Conservation (phyloP, 2,329 filamentous ascomycete genomes). For the Pseudocercospora fijiensis region DNA sequence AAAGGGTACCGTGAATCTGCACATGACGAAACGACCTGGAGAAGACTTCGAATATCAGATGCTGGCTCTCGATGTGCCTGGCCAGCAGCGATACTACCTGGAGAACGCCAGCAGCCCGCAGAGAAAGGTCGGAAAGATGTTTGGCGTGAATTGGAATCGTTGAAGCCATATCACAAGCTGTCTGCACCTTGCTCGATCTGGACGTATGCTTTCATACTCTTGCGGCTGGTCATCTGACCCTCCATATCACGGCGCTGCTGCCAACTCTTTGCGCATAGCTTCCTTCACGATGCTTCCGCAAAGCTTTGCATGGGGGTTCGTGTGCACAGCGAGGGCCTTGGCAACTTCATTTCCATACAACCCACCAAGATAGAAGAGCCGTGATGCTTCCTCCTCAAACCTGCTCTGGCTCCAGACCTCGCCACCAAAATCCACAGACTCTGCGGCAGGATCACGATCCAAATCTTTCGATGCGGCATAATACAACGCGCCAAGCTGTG, state of each 20-base stretch:
- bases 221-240: neutral
- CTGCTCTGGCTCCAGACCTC: conserved; percentile 33
- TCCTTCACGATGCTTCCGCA: conserved; percentile 62
- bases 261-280: conserved; percentile 57
- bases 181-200: neutral
- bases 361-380: conserved; percentile 55
- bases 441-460: conserved; percentile 14
- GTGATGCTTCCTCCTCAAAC: conserved; percentile 57
- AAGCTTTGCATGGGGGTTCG: conserved; percentile 63
- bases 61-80: conserved; percentile 76
- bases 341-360: conserved; percentile 58
- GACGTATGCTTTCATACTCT: too few relatives aligned
- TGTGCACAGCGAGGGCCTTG: conserved; percentile 58
- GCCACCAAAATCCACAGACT: conserved; percentile 37
- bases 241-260: conserved; percentile 25
- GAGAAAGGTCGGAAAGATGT: conserved; percentile 49
- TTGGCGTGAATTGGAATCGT: conserved; percentile 61
- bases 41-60: conserved; percentile 73
- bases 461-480: conserved; percentile 30
- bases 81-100: conserved; percentile 62
- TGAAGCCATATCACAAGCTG: neutral
- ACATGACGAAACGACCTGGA: conserved; percentile 69
- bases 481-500: conserved; percentile 53
- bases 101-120: conserved; percentile 58
- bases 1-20: conserved; percentile 70